phyloP scores from a whole-genome alignment of 345 rosid genomes.

The Euphorbia tirucalli region DNA sequence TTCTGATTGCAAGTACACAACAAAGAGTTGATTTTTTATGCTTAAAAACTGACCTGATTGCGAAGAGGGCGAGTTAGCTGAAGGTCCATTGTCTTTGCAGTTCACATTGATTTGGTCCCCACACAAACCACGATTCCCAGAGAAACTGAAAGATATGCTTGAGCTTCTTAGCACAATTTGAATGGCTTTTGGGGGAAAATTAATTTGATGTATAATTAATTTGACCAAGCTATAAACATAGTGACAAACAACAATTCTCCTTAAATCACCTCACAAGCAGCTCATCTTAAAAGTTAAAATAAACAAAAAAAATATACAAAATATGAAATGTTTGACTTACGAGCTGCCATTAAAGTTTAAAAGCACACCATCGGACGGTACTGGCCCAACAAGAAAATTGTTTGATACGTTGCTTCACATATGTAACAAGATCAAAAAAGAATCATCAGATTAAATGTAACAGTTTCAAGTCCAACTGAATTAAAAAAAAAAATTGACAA shows the following conservation, averaged over 20 bases:
- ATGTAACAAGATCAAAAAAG: constrained; percentile 24
- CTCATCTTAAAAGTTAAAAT: background rate
- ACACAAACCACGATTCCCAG: constrained; percentile 74
- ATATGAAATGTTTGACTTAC: constrained; percentile 48
- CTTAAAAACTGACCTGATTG: constrained; percentile 46
- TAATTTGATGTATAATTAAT: background rate
- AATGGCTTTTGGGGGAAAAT: constrained; percentile 8
- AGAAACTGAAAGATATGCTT: constrained; percentile 52
- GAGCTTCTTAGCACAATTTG: background rate
- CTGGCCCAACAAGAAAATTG: constrained; percentile 78
- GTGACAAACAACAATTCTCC: background rate
- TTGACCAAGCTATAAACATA: background rate
- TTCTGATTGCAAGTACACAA: background rate
- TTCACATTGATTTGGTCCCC: constrained; percentile 68
- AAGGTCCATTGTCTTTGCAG: constrained; percentile 58
- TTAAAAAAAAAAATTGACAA: background rate
- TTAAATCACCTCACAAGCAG: background rate
- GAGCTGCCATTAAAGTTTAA: constrained; percentile 54
- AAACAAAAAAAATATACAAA: constrained; percentile 15
- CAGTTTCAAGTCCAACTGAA: background rate
- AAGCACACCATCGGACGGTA: constrained; percentile 77
- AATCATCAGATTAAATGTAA: background rate
- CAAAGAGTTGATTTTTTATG: constrained; percentile 4
- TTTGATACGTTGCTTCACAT: constrained; percentile 76
- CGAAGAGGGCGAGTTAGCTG: constrained; percentile 40